Percentiles rank a stretch among this genome's conserved stretches.
phyloP scores from a whole-genome alignment of 768 basidiomycete genomes.

The Tephrocybe sp. region DNA sequence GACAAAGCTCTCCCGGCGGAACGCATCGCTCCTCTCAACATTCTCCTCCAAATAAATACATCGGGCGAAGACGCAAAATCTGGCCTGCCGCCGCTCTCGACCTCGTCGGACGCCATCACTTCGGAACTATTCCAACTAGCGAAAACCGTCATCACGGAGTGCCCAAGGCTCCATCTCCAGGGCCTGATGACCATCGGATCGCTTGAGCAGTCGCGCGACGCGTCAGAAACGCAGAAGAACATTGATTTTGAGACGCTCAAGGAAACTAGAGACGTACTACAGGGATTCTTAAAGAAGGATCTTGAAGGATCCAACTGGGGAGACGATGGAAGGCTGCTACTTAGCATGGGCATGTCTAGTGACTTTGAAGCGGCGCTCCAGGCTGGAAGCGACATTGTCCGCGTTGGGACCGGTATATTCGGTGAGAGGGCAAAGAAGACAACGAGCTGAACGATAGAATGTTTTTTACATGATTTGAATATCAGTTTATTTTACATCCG shows the following conservation, averaged over 20 bases:
- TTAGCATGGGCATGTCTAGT: slow-evolving; percentile 98
- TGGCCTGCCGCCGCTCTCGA: slow-evolving; percentile 65
- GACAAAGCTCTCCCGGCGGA: slow-evolving; percentile 66
- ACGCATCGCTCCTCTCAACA: slow-evolving; percentile 64
- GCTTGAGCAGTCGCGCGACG: slow-evolving; percentile 63
- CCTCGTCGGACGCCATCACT: slow-evolving; percentile 28
- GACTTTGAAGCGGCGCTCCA: slow-evolving; percentile 88
- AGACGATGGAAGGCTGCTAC: slow-evolving; percentile 49
- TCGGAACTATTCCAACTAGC: slow-evolving; percentile 70
- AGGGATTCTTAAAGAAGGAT: slow-evolving; percentile 38
- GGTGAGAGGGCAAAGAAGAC: slow-evolving; percentile 65
- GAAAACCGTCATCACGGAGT: slow-evolving; percentile 63
- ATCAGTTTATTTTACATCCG: not conserved
- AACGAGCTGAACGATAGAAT: slow-evolving; percentile 1
- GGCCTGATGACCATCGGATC: slow-evolving; percentile 99
- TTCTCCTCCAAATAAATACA: slow-evolving; percentile 94
- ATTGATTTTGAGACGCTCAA: slow-evolving; percentile 76
- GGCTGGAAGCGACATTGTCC: slow-evolving; percentile 83
- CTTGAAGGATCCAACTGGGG: slow-evolving; percentile 43
- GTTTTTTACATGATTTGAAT: not conserved
- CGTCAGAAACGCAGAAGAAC: slow-evolving; percentile 45
- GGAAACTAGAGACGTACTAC: slow-evolving; percentile 60
- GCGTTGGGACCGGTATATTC: slow-evolving; percentile 92
- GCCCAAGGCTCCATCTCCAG: slow-evolving; percentile 73
- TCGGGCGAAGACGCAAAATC: slow-evolving; percentile 92